Conservation (phyloP, 1,139 yeast species). For the Komagataea norvegica region DNA sequence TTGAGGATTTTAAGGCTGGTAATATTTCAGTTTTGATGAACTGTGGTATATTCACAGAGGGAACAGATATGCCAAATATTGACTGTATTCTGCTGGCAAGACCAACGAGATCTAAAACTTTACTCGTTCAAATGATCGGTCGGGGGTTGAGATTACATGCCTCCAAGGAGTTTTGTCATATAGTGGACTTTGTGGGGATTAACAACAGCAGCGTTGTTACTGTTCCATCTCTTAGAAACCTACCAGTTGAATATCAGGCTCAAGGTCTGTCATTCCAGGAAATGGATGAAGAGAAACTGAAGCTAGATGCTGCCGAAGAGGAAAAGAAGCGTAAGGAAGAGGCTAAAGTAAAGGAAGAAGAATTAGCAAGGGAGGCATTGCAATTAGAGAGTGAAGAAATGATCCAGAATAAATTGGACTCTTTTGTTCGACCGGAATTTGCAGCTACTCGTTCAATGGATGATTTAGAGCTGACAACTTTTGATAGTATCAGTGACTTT, state of each 20-base stretch:
- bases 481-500: constrained; percentile 28
- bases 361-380: too few relatives aligned
- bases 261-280: constrained; percentile 35
- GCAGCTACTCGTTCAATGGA: constrained; percentile 16
- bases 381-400: too few relatives aligned
- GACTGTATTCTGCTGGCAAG: constrained; percentile 77
- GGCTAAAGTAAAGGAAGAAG: background rate
- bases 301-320: constrained; percentile 1
- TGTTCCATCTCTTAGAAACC: constrained; percentile 55
- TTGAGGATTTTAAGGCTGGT: constrained; percentile 59
- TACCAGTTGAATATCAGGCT: constrained; percentile 33
- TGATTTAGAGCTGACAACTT: constrained; percentile 29
- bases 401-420: constrained; percentile 1
- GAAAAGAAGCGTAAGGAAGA: background rate
- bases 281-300: constrained; percentile 18
- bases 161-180: constrained; percentile 62
- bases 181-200: constrained; percentile 72
- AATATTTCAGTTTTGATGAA: constrained; percentile 71
- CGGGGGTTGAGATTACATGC: constrained; percentile 69
- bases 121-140: constrained; percentile 86
- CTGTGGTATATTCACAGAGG: constrained; percentile 90
- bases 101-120: constrained; percentile 72
- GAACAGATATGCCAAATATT: constrained; percentile 89
- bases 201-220: constrained; percentile 55
- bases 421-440: background rate